Evolutionary conservation across 768 basidiomycete genomes (phyloP), one percentile per base, ranked within the genome.

Genomic region (Pholiota molesta): DNA sequence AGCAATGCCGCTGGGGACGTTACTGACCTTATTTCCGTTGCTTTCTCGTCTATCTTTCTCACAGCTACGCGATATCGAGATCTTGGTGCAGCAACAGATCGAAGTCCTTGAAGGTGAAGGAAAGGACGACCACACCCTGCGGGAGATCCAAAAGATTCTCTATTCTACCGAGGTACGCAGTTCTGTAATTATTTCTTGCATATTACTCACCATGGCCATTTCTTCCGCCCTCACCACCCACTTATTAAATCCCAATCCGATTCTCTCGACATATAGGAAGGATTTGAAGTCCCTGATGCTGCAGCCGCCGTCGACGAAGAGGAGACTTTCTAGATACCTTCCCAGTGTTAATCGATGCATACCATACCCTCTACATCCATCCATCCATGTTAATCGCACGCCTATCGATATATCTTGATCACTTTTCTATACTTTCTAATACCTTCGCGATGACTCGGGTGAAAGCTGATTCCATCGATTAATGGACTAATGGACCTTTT

Each of bases 61-160:
- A 26, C 35, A 99, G 95, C 85, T 99, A 59, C 89, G 97, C 35
- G 92, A 97, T 61, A 99, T 99, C 68, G 97, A 99, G 76, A 91
- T 99, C 66, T 80, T 98, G 29, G 94, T 92, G 2, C 95, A 96
- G 69, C 84, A 87, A 60, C 89, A 95, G 60, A 58, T 86, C 47
- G 94, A 94, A 68, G 74, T 73, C 2, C 78, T 86, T 14, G 89
- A 88, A 64, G 77, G 66, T 0, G 79, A 83, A 7, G 84, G 81
- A 6, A 82, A 84, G 62, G 84, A 86, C 9, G 89, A 90, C 61
- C 66, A 77, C 0, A 82, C 85, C 1, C 78, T 99, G 59, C 79
- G 80, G 61, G 86, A 92, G 64, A 94, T 99, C 62, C 95, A 97
- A 74, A 88, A 88, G 74, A 97, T 99, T 66, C 78, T 99, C 17